A percentile compares a stretch with the other conserved stretches of the same genome.
Conservation (phyloP, 139 green algal species). For the Chlorella sp. region DNA sequence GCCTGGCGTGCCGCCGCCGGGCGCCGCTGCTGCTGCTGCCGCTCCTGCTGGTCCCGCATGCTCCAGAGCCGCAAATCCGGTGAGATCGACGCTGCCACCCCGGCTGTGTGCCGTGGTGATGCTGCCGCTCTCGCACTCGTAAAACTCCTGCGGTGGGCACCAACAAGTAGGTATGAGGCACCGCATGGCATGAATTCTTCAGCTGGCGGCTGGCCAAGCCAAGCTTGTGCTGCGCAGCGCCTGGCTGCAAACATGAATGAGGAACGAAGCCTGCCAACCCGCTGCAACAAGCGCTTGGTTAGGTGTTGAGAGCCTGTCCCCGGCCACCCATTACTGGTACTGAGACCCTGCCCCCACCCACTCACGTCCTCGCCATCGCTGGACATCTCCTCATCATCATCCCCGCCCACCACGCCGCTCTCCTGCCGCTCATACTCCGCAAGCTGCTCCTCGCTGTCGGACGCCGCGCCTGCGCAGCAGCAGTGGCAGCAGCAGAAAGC, state of each 20-base stretch:
- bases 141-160: constrained; percentile 51
- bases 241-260: no score
- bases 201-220: no score
- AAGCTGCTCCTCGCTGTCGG: constrained; percentile 28
- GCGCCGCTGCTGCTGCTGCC: not conserved
- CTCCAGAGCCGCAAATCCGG: not conserved
- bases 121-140: constrained; percentile 43
- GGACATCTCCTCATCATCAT: constrained; percentile 2
- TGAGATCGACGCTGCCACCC: constrained; percentile 24
- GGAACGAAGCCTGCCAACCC: no score
- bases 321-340: no score
- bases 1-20: not conserved
- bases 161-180: not conserved
- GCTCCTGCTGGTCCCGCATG: not conserved
- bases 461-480: not conserved
- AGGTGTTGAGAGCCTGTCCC: no score
- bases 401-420: not conserved
- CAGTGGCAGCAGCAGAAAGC: not conserved
- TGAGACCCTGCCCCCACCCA: not conserved
- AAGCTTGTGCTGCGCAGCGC: no score
- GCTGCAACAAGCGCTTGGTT: no score
- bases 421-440: constrained; percentile 19
- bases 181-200: no score
- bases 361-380: constrained; percentile 25
- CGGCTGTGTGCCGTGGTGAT: constrained; percentile 18